Conservation (phyloP, 495 filamentous ascomycete genomes). For the Cercophora sp. region DNA sequence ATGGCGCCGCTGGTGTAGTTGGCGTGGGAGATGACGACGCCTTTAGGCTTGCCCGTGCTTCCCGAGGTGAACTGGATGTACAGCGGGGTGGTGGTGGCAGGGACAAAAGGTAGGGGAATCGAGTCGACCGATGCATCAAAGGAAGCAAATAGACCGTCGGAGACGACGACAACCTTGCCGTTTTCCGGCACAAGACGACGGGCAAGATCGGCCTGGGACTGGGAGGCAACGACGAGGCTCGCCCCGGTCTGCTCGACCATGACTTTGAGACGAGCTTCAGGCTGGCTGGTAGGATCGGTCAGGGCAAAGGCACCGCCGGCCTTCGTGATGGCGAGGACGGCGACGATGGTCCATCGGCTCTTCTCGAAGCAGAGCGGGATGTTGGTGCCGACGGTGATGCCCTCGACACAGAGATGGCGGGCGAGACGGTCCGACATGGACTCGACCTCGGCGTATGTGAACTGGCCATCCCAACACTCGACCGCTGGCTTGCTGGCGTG, state of each 20-base stretch:
- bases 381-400: constrained; percentile 43
- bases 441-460: constrained; percentile 56
- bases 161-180: constrained; percentile 23
- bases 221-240: constrained; percentile 44
- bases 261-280: constrained; percentile 46
- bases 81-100: constrained; percentile 20
- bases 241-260: constrained; percentile 51
- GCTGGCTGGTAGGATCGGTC: constrained; percentile 24
- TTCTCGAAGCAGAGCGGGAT: constrained; percentile 56
- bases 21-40: constrained; percentile 39
- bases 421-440: constrained; percentile 46
- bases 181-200: constrained; percentile 24
- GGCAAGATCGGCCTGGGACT: constrained; percentile 27
- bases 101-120: constrained; percentile 21
- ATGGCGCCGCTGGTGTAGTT: constrained; percentile 41
- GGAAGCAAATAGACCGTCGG: constrained; percentile 3
- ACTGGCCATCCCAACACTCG: constrained; percentile 54
- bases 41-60: constrained; percentile 47
- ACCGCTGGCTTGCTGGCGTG: constrained; percentile 32
- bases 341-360: constrained; percentile 48
- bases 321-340: constrained; percentile 51
- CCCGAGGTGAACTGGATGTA: constrained; percentile 49
- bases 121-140: neutral
- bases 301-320: constrained; percentile 43
- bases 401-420: constrained; percentile 32